Evolutionary conservation across 192 early-diverging fungal genomes (phyloP), one percentile per base, ranked within the genome.

Genomic region (Backusella australiensis): DNA sequence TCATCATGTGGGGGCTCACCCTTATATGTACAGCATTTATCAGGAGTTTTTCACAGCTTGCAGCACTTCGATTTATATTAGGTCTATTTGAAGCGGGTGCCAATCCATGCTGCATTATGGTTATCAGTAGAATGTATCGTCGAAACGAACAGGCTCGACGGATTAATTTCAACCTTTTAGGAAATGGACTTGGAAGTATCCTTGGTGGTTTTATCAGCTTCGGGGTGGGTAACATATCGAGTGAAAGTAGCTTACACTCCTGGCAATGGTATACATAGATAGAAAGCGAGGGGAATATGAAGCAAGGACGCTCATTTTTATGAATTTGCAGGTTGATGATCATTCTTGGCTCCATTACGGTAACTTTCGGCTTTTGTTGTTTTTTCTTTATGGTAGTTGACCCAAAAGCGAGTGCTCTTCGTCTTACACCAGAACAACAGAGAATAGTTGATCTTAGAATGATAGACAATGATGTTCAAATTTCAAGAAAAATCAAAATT

Each of bases 191-290:
- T 38, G 80, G 67, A 6, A 34, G 34, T 4, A 29, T 69, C 3
- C 23, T 74, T 26, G 80, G 75, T 49, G 75, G 80, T 53, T 36
- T 81, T 12, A 52, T 81, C 4, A 46, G 66, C 14, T 81, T 74
- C 39, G 75, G 75, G 2, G 70, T 74, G 9, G 80, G 72, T 17
- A 34, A 73, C 41, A 73, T 81, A 53, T 39, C 41, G 15, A 66
- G 49, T 19, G 56, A 63, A 19, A 15, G 11, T 14, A 68, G 68
- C 0, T 8, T 70, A 9, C 32, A 59, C 8, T 65, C 66, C 8
- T 81, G 80, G 80, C 75, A 81, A 73, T 81, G 80, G 80, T 77
- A 77, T 32, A 32, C 32, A 17, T n/a, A 5, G 7, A 38, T 29
- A 3, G 14, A 41, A n/a, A 38, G 26, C 11, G 8, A 12, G 15